phyloP scores from a whole-genome alignment of 2,329 filamentous ascomycete genomes.

The Trichoderma sp. region DNA sequence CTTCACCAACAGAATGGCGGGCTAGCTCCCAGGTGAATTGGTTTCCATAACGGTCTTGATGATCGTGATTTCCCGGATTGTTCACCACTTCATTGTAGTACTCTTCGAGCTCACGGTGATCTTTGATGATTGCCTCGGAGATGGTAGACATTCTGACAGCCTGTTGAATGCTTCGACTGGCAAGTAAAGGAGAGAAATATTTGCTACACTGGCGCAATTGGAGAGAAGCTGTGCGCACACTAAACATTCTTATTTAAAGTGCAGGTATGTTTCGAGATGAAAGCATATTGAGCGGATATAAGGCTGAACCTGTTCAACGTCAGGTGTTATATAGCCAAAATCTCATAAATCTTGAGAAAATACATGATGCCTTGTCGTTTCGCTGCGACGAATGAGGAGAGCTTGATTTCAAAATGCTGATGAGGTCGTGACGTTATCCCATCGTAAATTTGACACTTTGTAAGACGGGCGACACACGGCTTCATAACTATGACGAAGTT shows the following conservation, averaged over 20 bases:
- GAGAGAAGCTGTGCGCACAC: neutral
- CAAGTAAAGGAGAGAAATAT: neutral
- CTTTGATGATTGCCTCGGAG: slow-evolving; percentile 32
- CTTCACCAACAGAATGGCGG: slow-evolving; percentile 50
- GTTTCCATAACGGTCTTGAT: slow-evolving; percentile 46
- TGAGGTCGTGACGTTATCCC: neutral
- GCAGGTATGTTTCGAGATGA: too few relatives aligned
- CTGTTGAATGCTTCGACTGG: neutral
- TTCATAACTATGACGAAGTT: neutral
- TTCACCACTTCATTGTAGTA: slow-evolving; percentile 46
- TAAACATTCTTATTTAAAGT: neutral
- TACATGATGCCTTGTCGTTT: too few relatives aligned
- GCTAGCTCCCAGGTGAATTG: slow-evolving; percentile 52
- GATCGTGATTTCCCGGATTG: slow-evolving; percentile 37
- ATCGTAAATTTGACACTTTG: neutral
- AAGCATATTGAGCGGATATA: too few relatives aligned
- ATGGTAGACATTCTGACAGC: slow-evolving; percentile 30
- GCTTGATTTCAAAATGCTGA: neutral
- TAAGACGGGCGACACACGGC: neutral
- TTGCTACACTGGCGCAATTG: neutral
- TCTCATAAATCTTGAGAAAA: too few relatives aligned
- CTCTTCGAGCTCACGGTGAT: slow-evolving; percentile 35
- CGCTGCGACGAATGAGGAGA: neutral
- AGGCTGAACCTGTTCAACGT: too few relatives aligned
- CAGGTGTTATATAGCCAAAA: too few relatives aligned